Percentiles rank a stretch among this genome's conserved stretches.
phyloP scores from a whole-genome alignment of 2,329 filamentous ascomycete genomes.

The Lecanoromycetidae sp. region DNA sequence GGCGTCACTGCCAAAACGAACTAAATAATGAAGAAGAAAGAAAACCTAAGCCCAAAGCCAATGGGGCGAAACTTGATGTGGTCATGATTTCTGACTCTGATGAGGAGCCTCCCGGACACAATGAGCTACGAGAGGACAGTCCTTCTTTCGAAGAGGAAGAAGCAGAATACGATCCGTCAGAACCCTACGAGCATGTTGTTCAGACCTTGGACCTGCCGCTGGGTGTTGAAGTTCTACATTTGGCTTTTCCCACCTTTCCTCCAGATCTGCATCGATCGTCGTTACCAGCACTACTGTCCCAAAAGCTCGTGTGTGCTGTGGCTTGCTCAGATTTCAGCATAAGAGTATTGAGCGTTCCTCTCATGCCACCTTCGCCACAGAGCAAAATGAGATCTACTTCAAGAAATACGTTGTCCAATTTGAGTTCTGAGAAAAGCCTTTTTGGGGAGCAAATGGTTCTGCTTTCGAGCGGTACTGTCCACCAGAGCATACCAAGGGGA shows the following conservation, averaged over 20 bases:
- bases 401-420: constrained; percentile 6
- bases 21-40: constrained; percentile 19
- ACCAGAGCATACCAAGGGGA: constrained; percentile 40
- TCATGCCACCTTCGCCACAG: constrained; percentile 39
- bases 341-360: constrained; percentile 42
- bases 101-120: constrained; percentile 32
- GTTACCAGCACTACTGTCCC: constrained; percentile 36
- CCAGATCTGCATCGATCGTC: constrained; percentile 27
- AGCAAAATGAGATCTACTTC: constrained; percentile 26
- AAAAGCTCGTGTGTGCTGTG: constrained; percentile 41
- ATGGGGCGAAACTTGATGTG: constrained; percentile 32
- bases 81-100: constrained; percentile 47
- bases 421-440: constrained; percentile 20
- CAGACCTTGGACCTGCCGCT: constrained; percentile 44
- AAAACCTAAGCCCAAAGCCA: constrained; percentile 29
- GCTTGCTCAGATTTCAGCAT: constrained; percentile 47
- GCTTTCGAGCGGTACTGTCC: constrained; percentile 35
- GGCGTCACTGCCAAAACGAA: constrained; percentile 34
- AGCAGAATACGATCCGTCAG: constrained; percentile 45
- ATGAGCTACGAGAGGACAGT: constrained; percentile 18
- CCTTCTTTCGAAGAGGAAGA: constrained; percentile 43
- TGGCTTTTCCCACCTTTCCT: constrained; percentile 38
- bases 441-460: constrained; percentile 36
- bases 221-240: constrained; percentile 40
- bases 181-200: constrained; percentile 42